phyloP scores from a whole-genome alignment of 176 grass and related monocot genomes.

The Musa schizocarpa region DNA sequence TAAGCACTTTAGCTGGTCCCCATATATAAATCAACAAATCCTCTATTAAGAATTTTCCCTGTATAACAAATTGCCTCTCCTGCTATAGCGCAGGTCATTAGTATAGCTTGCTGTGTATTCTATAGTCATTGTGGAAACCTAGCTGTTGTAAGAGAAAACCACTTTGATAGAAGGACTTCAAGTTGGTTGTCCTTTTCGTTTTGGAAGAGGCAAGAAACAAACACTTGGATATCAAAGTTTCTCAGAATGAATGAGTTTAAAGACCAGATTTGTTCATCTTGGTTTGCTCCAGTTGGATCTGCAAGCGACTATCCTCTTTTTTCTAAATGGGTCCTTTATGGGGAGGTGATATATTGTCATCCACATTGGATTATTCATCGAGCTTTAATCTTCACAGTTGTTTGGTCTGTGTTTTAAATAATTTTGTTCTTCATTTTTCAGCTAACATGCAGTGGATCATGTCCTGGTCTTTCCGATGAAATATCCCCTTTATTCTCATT shows the following conservation, averaged over 20 bases:
- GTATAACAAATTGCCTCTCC: background rate
- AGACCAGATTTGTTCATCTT: slow-evolving; percentile 92
- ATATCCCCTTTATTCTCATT: slow-evolving; percentile 89
- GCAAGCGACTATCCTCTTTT: slow-evolving; percentile 89
- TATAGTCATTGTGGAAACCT: slow-evolving; percentile 94
- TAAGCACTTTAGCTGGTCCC: slow-evolving; percentile 33
- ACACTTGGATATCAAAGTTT: slow-evolving; percentile 53
- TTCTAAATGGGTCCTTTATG: slow-evolving; percentile 98
- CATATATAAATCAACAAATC: background rate
- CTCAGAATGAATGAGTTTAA: slow-evolving; percentile 81
- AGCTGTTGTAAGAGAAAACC: slow-evolving; percentile 63
- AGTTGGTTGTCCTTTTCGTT: slow-evolving; percentile 67
- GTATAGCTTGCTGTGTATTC: slow-evolving; percentile 95
- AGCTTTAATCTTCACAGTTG: slow-evolving; percentile 1
- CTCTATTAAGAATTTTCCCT: background rate
- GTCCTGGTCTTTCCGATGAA: slow-evolving; percentile 40
- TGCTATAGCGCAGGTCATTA: slow-evolving; percentile 67
- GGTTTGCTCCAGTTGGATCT: slow-evolving; percentile 93
- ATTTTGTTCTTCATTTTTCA: slow-evolving; percentile 38
- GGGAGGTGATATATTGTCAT: slow-evolving; percentile 46
- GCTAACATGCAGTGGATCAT: slow-evolving; percentile 69
- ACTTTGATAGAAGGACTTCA: slow-evolving; percentile 62
- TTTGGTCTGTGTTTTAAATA: slow-evolving; percentile 14
- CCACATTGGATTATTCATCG: background rate
- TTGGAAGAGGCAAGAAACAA: slow-evolving; percentile 85